phyloP scores from a whole-genome alignment of 2,329 filamentous ascomycete species.

The Magnaporthiopsis incrustans region DNA sequence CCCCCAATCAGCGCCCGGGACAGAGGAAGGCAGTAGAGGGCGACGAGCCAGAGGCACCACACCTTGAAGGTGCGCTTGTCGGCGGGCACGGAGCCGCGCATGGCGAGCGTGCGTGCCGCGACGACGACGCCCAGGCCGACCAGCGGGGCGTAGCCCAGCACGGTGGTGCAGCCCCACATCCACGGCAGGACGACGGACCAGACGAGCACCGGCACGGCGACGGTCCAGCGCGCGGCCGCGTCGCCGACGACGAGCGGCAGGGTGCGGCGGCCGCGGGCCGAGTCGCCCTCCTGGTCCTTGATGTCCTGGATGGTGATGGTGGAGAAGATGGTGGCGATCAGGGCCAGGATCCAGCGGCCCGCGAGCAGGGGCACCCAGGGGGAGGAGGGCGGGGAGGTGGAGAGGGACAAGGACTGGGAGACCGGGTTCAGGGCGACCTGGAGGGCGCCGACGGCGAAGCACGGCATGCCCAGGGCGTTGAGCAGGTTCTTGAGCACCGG shows the following conservation, averaged over 20 bases:
- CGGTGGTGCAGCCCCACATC: constrained; percentile 1
- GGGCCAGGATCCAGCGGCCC: constrained; percentile 11
- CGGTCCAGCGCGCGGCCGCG: constrained; percentile 3
- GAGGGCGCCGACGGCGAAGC: constrained; percentile 9
- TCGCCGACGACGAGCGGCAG: constrained; percentile 7
- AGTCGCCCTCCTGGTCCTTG: constrained; percentile 15
- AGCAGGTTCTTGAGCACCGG: constrained; percentile 18
- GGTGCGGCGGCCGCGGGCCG: constrained; percentile 11
- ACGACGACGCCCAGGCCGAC: not conserved
- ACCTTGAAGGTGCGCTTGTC: constrained; percentile 9
- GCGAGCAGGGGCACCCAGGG: not conserved
- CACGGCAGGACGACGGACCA: constrained; percentile 3
- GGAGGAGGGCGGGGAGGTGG: not conserved
- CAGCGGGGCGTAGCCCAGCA: constrained; percentile 1
- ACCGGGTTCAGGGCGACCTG: constrained; percentile 8
- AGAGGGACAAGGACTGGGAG: too few species aligned
- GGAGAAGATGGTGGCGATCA: constrained; percentile 13
- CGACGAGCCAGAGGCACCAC: constrained; percentile 6
- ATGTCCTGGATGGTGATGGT: constrained; percentile 18
- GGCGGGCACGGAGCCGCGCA: not conserved
- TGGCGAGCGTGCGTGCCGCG: not conserved
- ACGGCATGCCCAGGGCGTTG: constrained; percentile 13
- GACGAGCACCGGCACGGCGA: constrained; percentile 2
- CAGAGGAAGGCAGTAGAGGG: constrained; percentile 7
- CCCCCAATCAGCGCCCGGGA: constrained; percentile 3